Conservation (phyloP, 2,329 filamentous ascomycete species). For the Phyllosticta capitalensis region DNA sequence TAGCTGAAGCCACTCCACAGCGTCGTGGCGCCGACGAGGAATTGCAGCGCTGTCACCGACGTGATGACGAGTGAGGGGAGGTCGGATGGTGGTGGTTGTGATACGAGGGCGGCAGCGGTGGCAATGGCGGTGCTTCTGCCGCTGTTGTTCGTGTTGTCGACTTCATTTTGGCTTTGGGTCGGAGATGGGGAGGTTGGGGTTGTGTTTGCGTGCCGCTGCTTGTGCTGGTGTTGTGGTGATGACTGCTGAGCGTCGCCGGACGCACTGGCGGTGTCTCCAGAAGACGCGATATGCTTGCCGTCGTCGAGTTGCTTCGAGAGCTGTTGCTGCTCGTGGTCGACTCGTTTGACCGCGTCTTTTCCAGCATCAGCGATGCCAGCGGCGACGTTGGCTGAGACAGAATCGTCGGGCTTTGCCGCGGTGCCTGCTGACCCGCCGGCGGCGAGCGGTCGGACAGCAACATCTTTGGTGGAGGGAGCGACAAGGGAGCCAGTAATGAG, state of each 20-base stretch:
- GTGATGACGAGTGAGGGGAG: conserved; percentile 17
- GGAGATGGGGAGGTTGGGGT: not conserved
- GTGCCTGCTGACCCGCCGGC: not conserved
- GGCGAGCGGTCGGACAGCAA: not conserved
- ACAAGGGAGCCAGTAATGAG: not conserved
- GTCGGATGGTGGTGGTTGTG: conserved; percentile 51
- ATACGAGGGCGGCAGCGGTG: conserved; percentile 14
- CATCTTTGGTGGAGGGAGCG: not conserved
- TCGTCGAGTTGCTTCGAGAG: not conserved
- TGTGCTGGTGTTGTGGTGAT: not conserved
- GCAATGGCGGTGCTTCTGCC: conserved; percentile 13
- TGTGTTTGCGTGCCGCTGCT: not conserved
- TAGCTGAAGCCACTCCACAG: conserved; percentile 93
- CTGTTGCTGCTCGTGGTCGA: not conserved
- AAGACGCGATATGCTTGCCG: not conserved
- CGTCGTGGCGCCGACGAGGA: conserved; percentile 78
- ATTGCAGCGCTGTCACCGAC: conserved; percentile 44
- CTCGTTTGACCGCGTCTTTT: not conserved
- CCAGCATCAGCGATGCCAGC: not conserved
- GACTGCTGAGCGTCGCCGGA: not conserved
- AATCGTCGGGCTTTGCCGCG: not conserved
- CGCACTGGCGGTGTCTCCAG: not conserved
- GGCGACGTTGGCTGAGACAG: not conserved
- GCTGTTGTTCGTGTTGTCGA: not conserved
- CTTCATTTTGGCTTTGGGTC: not conserved